phyloP scores from a whole-genome alignment of 2,329 filamentous ascomycete species.

The Xylaria sp. region DNA sequence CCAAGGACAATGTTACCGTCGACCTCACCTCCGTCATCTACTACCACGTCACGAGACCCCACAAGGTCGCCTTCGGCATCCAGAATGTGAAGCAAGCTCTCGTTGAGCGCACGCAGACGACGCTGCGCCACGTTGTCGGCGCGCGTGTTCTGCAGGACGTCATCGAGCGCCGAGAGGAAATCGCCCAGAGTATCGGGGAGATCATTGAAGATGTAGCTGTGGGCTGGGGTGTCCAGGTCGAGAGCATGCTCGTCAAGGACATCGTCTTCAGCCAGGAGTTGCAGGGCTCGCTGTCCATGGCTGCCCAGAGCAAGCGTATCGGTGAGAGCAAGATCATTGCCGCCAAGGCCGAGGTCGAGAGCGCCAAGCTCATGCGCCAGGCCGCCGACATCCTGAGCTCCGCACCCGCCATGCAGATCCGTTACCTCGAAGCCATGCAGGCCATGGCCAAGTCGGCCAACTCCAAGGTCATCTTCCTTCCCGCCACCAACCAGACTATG shows the following conservation, averaged over 20 bases:
- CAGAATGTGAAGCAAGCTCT: slow-evolving; percentile 95
- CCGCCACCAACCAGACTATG: slow-evolving; percentile 72
- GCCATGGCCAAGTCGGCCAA: slow-evolving; percentile 96
- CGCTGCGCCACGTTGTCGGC: slow-evolving; percentile 94
- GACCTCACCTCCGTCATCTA: slow-evolving; percentile 97
- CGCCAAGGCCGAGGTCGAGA: slow-evolving; percentile 95
- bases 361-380: slow-evolving; percentile 91
- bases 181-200: slow-evolving; percentile 92
- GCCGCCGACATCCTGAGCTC: slow-evolving; percentile 93
- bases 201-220: slow-evolving; percentile 96
- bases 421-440: slow-evolving; percentile 98
- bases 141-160: slow-evolving; percentile 96
- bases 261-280: slow-evolving; percentile 97
- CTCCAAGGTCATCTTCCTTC: slow-evolving; percentile 87
- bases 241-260: slow-evolving; percentile 99
- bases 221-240: slow-evolving; percentile 95
- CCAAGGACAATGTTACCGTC: slow-evolving; percentile 97
- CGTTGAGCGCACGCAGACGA: slow-evolving; percentile 97
- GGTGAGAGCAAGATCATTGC: slow-evolving; percentile 99
- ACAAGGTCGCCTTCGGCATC: slow-evolving; percentile 98
- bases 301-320: slow-evolving; percentile 97
- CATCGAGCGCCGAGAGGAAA: slow-evolving; percentile 97
- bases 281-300: slow-evolving; percentile 97
- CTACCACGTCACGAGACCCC: slow-evolving; percentile 95
- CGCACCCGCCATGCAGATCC: slow-evolving; percentile 97